Evolutionary conservation across 495 filamentous ascomycete genomes (phyloP).

Genomic region (Tuber melanosporum): DNA sequence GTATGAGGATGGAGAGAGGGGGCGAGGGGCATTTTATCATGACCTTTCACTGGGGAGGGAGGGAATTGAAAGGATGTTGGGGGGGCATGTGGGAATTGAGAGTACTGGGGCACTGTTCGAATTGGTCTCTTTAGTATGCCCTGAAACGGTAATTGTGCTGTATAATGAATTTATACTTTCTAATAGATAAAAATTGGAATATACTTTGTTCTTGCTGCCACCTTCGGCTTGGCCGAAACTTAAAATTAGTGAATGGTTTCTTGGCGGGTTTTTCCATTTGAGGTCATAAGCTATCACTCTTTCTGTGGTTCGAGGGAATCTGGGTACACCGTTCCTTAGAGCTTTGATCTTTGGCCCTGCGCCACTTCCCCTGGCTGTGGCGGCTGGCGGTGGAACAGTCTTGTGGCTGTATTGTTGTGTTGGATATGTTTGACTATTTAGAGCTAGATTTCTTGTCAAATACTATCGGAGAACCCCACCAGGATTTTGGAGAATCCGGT

Average conservation of each 20-base stretch:
- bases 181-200: background rate
- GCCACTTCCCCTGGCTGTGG: accelerated
- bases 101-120: background rate
- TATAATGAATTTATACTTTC: background rate
- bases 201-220: background rate
- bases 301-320: background rate
- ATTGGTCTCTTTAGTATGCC: background rate
- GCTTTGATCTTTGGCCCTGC: background rate
- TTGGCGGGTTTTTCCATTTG: background rate
- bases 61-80: background rate
- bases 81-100: background rate
- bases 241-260: background rate
- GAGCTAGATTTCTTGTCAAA: background rate
- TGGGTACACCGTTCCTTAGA: background rate
- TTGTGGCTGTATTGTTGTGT: background rate
- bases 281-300: background rate
- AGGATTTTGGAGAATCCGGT: background rate
- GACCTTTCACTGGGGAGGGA: background rate
- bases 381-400: background rate
- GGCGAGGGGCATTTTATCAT: background rate
- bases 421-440: background rate
- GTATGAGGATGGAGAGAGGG: background rate
- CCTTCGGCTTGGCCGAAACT: background rate
- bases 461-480: background rate
- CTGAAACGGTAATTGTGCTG: background rate